Base-by-base conservation (phyloP, 2,329 filamentous ascomycete genomes). In the Colletotrichum endophyticum region DNA sequence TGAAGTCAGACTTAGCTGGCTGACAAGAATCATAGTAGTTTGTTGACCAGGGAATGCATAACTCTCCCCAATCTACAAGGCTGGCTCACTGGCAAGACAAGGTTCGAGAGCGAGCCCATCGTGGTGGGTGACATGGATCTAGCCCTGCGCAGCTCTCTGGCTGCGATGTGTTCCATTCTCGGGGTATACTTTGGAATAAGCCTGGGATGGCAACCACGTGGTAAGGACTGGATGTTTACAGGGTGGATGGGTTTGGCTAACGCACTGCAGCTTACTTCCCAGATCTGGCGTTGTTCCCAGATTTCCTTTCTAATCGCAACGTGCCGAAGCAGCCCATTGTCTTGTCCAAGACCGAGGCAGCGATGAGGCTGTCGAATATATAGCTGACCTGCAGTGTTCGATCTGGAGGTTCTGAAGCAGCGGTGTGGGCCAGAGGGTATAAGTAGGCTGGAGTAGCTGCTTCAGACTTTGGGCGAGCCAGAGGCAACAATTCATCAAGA, bases 341-440 rank as follows among this genome's bases (percentile, higher is more conserved):
- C 39, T 4, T 49, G 5, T 0, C 2, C 3, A n/a, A 12, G 3
- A 22, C 19, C 9, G 19, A 4, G 39, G 5, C 0, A 11, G 19
- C 39, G 1, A 15, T 27, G 53, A 3, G 0, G 4, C 53, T 57
- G 53, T 27, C 8, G 1, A 8, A 57, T 57, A 27, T 13, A 27
- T 27, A 27, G 53, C 22, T 57, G 3, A 13, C 53, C 25, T 57
- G 8, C 53, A 16, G 0, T 57, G 15, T 57, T 57, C 8, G 0
- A 3, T 27, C 22, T 15, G 0, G 53, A 16, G 53, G 6, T 39
- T 1, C 15, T 8, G 22, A 8, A 13, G 53, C 12, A 27, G 22
- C 25, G 2, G 53, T 27, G 53, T 8, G 4, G 2, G 25, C 5
- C 6, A 1, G 53, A 28, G 25, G 4, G 8, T 28, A 57, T 59